Base-by-base conservation (phyloP, 208 protist species). In the Strigomonas culicis region DNA sequence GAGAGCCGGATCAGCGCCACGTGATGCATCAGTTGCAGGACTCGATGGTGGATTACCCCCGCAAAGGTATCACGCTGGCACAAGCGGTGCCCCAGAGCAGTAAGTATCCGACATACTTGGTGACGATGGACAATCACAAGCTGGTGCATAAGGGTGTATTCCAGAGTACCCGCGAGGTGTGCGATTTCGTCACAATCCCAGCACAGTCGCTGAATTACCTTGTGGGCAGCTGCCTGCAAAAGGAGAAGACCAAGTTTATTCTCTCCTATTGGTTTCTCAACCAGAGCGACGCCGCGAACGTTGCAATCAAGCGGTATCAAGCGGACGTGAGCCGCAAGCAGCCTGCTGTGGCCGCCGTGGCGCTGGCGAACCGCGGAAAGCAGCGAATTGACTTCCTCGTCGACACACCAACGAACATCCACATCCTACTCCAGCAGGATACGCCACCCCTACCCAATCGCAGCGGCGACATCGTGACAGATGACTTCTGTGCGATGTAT, bases 41-140 rank as follows among this genome's bases (percentile, higher is more conserved):
- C 39, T 36, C 61, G 15, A 59, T 70, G 39, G 25, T 82, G 27
- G 53, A 63, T 3, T 85, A 90, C 39, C 66, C 73, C 17, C 72
- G 75, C 60, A 74, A 66, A 11, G 79, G 76, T 0, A 32, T 90
- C 19, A 65, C 74, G 13, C 56, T 86, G 7, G 74, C 77, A 8
- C 63, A 72, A 24, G 68, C 72, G 8, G 39, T 47, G 27, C 55
- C 68, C 7, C 21, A n/a, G 3, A 66, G 39, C 39, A 43, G 21
- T 0, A 51, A 24, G 2, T 70, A 84, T 15, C 57, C 74, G 1
- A 90, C 79, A 0, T 76, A 90, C 68, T 59, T 90, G 11, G 71
- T 90, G 39, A 90, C 83, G 8, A 52, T 70, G 39, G 75, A 90
- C 64, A 90, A 85, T 49, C 84, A 90, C 46, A 68, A 68, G 4